phyloP scores from a whole-genome alignment of 1,139 yeast species.

The Yamadazyma spencermartinsiae region DNA sequence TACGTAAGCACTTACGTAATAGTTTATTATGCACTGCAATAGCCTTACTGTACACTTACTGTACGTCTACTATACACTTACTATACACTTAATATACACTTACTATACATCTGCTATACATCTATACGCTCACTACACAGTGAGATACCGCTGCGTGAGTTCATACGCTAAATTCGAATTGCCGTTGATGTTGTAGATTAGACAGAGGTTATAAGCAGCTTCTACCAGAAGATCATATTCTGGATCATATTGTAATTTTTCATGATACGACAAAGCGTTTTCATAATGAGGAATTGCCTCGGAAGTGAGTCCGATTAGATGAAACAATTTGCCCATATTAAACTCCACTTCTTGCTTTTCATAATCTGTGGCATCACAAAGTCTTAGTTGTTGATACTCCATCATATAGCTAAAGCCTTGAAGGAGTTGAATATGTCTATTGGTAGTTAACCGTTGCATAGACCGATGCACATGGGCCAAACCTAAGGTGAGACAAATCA shows the following conservation, averaged over 20 bases:
- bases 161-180: slow-evolving; percentile 63
- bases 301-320: slow-evolving; percentile 71
- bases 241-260: slow-evolving; percentile 23
- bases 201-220: slow-evolving; percentile 81
- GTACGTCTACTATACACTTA: too few relatives aligned
- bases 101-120: too few relatives aligned
- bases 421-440: slow-evolving; percentile 81
- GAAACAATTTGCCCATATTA: slow-evolving; percentile 84
- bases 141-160: slow-evolving; percentile 63
- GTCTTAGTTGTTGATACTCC: slow-evolving; percentile 61
- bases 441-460: slow-evolving; percentile 83
- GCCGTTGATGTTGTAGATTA: slow-evolving; percentile 76
- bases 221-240: slow-evolving; percentile 63
- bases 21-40: too few relatives aligned
- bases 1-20: too few relatives aligned
- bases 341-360: slow-evolving; percentile 79
- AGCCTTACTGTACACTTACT: too few relatives aligned
- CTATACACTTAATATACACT: too few relatives aligned
- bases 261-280: slow-evolving; percentile 51
- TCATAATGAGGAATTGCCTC: slow-evolving; percentile 75
- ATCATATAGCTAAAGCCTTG: slow-evolving; percentile 81
- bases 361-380: slow-evolving; percentile 41
- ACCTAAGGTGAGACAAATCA: slow-evolving; percentile 72
- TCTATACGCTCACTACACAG: slow-evolving; percentile 24
- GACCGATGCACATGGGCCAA: slow-evolving; percentile 87